Evolutionary conservation across 768 basidiomycete genomes (phyloP), one percentile per base, ranked within the genome.

Genomic region (Trametes coccinea): DNA sequence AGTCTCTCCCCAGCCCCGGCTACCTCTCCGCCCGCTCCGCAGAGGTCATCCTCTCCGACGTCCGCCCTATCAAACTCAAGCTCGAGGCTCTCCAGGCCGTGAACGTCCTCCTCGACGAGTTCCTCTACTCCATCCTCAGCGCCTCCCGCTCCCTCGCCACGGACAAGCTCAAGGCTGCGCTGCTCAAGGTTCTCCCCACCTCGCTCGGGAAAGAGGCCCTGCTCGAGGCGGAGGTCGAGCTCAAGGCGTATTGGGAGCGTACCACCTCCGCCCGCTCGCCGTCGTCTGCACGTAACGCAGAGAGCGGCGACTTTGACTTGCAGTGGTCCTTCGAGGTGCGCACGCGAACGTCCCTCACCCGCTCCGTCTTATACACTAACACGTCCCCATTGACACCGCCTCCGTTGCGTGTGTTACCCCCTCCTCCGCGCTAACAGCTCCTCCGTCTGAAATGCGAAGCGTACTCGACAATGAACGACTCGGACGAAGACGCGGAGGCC

Each of bases 151-250:
- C 91, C 34, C 78, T 95, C 47, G 77, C 83, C 29, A 90, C 92
- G 6, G 84, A 92, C 60, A 85, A 84, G 62, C 80, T 95, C 59
- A 87, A 90, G 66, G 79, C 83, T 2, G 87, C 87, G 59, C 75
- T 94, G 41, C 80, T 90, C 60, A 86, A 81, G 69, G 78, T 90
- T 43, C 77, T 94, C 31, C 89, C 92, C 7, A 92, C 89, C 5
- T 80, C 85, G 53, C 80, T 97, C 47, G 95, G 94, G 50, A 93
- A 97, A 76, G 92, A 95, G 71, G 94, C 94, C 2, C 78, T 96
- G 16, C 78, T 95, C 51, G 95, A 98, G 75, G 95, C 95, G 0
- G 95, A 98, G 71, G 80, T 98, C 45, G 95, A 97, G 73, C 74
- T 97, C 48, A 82, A 92, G 69, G 92, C 92, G 7, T 95, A 95